phyloP scores from a whole-genome alignment of 73 alveolate species.

The Durusdinium trenchii region DNA sequence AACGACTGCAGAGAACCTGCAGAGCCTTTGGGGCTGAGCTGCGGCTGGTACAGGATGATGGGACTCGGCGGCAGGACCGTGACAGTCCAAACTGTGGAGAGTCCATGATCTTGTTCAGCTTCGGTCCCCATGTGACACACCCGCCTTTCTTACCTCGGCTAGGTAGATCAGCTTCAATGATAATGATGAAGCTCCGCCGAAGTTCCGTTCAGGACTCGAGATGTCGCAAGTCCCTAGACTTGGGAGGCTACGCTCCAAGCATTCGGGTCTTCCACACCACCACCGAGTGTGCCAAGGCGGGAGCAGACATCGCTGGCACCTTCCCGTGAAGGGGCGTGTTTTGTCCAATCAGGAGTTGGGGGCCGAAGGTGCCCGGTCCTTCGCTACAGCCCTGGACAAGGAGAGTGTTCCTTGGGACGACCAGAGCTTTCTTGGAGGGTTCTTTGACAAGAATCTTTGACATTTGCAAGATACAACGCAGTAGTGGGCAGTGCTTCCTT shows the following conservation, averaged over 20 bases:
- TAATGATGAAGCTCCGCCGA: neutral
- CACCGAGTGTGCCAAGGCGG: neutral
- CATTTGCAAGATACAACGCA: no score
- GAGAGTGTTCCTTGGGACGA: slow-evolving; percentile 42
- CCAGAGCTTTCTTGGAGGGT: no score
- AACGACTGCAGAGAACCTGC: slow-evolving; percentile 43
- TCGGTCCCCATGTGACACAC: neutral
- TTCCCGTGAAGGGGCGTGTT: neutral
- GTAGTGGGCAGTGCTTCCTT: no score
- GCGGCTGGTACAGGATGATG: slow-evolving; percentile 54
- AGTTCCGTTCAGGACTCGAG: neutral
- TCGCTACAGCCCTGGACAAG: slow-evolving; percentile 50
- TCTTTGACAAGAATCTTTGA: no score
- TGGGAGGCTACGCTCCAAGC: neutral
- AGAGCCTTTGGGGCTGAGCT: slow-evolving; percentile 29
- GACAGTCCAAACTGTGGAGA: neutral
- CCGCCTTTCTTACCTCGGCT: neutral
- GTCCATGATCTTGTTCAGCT: neutral
- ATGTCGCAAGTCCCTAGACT: neutral
- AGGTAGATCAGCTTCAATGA: no score
- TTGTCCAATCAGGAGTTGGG: slow-evolving; percentile 28
- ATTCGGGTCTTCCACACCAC: neutral
- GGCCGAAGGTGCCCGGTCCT: slow-evolving; percentile 20
- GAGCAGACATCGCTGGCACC: neutral
- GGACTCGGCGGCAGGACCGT: slow-evolving; percentile 28